Percentiles rank a stretch among this genome's conserved stretches.
Conservation (phyloP, 768 basidiomycete genomes). For the Pleurotus tuoliensis region DNA sequence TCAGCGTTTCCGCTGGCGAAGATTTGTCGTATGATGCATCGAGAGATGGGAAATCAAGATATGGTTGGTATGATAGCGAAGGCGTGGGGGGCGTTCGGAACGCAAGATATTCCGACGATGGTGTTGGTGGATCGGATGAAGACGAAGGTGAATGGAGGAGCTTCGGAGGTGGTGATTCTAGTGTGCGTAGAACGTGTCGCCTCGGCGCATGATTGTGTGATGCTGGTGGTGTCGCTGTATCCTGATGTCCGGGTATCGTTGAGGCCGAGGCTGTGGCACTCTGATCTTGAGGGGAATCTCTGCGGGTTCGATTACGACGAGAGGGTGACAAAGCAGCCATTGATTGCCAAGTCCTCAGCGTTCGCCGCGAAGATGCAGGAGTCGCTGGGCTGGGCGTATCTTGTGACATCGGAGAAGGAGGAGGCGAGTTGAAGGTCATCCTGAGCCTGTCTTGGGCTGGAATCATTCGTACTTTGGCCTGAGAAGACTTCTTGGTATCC, state of each 20-base stretch:
- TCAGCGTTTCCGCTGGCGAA: constrained; percentile 50
- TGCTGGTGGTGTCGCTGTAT: neutral
- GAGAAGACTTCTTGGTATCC: constrained; percentile 1
- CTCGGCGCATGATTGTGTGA: neutral
- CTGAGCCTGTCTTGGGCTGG: neutral
- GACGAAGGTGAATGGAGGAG: neutral
- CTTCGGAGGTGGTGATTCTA: neutral
- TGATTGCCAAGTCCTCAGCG: constrained; percentile 1
- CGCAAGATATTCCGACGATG: neutral
- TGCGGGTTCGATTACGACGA: neutral
- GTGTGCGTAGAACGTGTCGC: neutral
- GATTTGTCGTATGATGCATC: constrained; percentile 41
- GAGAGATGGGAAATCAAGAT: constrained; percentile 56
- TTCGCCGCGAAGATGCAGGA: constrained; percentile 1
- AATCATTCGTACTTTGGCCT: neutral
- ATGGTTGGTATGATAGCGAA: constrained; percentile 2
- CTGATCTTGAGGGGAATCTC: neutral
- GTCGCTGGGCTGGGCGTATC: neutral
- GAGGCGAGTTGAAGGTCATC: neutral
- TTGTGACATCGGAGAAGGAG: neutral
- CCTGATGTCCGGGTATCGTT: neutral
- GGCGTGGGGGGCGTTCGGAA: constrained; percentile 13
- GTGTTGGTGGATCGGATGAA: neutral
- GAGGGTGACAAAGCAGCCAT: constrained; percentile 4
- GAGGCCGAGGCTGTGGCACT: neutral